Conservation (phyloP, 2,329 filamentous ascomycete genomes). For the Didymella lethalis region DNA sequence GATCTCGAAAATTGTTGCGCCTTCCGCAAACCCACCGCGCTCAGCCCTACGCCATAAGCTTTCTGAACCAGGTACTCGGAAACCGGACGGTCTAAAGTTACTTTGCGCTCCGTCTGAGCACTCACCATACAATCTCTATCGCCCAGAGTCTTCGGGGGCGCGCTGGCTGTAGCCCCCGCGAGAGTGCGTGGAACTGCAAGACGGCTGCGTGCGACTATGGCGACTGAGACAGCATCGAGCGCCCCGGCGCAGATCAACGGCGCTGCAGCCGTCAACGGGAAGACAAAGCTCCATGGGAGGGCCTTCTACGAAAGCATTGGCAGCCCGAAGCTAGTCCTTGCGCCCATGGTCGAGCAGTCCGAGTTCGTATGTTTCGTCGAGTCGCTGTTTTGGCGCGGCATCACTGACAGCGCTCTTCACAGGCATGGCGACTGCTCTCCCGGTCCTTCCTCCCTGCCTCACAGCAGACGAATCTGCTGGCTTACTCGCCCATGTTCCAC, state of each 20-base stretch:
- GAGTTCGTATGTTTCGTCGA: constrained; percentile 77
- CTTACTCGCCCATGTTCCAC: constrained; percentile 97
- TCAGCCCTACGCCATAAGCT: constrained; percentile 1
- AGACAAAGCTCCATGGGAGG: constrained; percentile 76
- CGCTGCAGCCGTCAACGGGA: constrained; percentile 20
- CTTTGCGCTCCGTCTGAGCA: not conserved
- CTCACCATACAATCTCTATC: constrained; percentile 33
- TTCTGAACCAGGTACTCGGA: not conserved
- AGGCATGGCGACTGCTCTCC: constrained; percentile 98
- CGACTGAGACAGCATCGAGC: constrained; percentile 23
- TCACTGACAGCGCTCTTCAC: constrained; percentile 20
- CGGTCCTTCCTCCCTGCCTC: constrained; percentile 81
- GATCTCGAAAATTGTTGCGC: constrained; percentile 14
- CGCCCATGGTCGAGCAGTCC: constrained; percentile 98
- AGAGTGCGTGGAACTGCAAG: constrained; percentile 10
- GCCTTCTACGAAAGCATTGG: constrained; percentile 96
- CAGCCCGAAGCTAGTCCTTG: constrained; percentile 86
- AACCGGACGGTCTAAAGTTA: not conserved
- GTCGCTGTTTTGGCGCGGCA: not conserved
- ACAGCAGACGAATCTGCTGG: constrained; percentile 69
- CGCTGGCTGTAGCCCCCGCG: constrained; percentile 26
- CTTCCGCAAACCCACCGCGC: not conserved
- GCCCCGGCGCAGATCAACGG: constrained; percentile 23
- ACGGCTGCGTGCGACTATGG: constrained; percentile 29
- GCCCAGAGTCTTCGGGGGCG: constrained; percentile 34